Percentiles rank a stretch among this genome's conserved stretches.
phyloP scores from a whole-genome alignment of 495 filamentous ascomycete genomes.

The Thermochaetoides thermophila region DNA sequence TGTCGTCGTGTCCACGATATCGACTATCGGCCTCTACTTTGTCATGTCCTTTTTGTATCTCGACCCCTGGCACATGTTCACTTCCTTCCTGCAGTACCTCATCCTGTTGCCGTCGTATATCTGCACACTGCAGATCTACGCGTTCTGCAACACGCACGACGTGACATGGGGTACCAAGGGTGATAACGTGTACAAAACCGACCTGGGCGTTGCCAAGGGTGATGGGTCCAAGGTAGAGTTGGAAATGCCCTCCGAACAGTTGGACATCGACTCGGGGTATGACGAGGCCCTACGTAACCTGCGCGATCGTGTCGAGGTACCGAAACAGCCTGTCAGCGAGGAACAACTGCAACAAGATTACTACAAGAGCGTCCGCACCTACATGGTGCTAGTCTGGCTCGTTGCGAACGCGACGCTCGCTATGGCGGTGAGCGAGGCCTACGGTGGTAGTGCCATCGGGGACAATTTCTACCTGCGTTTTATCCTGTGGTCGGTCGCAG shows the following conservation, averaged over 20 bases:
- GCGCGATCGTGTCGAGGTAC: constrained; percentile 78
- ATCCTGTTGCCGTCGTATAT: constrained; percentile 84
- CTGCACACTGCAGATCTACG: constrained; percentile 95
- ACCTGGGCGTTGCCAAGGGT: constrained; percentile 70
- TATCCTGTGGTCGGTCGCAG: constrained; percentile 84
- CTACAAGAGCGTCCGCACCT: constrained; percentile 92
- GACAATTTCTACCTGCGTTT: constrained; percentile 85
- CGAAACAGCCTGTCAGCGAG: constrained; percentile 44
- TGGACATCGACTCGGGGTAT: constrained; percentile 96
- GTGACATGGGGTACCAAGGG: constrained; percentile 99
- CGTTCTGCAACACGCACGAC: constrained; percentile 99
- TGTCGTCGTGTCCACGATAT: constrained; percentile 75
- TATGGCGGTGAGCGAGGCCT: constrained; percentile 87
- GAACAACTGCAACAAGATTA: constrained; percentile 92
- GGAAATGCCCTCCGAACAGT: constrained; percentile 94
- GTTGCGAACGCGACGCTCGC: constrained; percentile 77
- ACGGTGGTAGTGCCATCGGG: constrained; percentile 50
- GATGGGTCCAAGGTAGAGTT: constrained; percentile 63
- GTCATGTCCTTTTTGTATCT: constrained; percentile 91
- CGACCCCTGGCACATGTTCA: constrained; percentile 99
- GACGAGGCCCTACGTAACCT: constrained; percentile 95
- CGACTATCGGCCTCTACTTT: constrained; percentile 90
- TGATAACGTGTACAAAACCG: constrained; percentile 84
- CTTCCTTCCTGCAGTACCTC: constrained; percentile 84
- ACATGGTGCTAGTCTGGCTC: constrained; percentile 98